Conservation (phyloP, 805 yeast genomes). For the Pichia paraexigua region DNA sequence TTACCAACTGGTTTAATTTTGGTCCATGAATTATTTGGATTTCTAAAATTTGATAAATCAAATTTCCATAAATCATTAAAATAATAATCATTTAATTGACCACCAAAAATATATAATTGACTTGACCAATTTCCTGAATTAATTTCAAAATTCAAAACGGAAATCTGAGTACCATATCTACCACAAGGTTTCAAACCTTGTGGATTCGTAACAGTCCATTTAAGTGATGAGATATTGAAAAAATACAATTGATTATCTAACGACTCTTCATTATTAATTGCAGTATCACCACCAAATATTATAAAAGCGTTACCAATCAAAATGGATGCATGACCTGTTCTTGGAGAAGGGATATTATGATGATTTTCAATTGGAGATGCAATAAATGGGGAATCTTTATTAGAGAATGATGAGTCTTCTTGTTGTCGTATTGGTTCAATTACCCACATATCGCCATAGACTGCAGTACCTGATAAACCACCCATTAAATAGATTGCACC, state of each 20-base stretch:
- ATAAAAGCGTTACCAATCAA: constrained; percentile 92
- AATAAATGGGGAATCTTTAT: constrained; percentile 30
- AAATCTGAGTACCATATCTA: constrained; percentile 88
- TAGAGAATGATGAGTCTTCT: constrained; percentile 24
- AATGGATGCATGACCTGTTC: constrained; percentile 92
- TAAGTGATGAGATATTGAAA: constrained; percentile 68
- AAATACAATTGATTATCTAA: constrained; percentile 88
- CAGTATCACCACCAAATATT: constrained; percentile 93
- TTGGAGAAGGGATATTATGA: constrained; percentile 83
- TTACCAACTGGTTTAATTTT: constrained; percentile 42
- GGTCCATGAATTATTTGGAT: constrained; percentile 81
- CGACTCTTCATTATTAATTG: constrained; percentile 62
- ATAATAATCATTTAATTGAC: constrained; percentile 75
- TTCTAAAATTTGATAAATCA: constrained; percentile 79
- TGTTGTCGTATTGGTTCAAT: constrained; percentile 47
- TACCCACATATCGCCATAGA: constrained; percentile 94
- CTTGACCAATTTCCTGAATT: constrained; percentile 33
- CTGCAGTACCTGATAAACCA: constrained; percentile 86
- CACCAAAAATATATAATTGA: constrained; percentile 81
- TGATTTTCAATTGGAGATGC: constrained; percentile 58
- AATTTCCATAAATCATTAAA: constrained; percentile 81
- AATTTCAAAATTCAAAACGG: constrained; percentile 59
- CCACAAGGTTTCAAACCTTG: constrained; percentile 77
- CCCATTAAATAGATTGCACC: constrained; percentile 89
- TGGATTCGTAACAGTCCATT: constrained; percentile 76